phyloP scores from a whole-genome alignment of 345 rosid species.

The Eucalyptus decipiens region DNA sequence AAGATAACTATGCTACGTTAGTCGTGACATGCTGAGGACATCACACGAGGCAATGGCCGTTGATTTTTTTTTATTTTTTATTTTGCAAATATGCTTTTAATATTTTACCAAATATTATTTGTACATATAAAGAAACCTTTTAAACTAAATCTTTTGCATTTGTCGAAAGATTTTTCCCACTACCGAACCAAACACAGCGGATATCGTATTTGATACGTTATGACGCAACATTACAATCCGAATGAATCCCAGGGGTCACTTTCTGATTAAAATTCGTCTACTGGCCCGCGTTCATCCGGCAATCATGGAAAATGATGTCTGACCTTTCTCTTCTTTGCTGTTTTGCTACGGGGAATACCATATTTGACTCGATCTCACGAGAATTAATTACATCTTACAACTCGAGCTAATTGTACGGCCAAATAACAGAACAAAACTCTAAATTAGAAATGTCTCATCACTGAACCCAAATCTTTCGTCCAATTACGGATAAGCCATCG shows the following conservation, averaged over 20 bases:
- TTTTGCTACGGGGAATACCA: background rate
- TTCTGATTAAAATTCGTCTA: too few relatives aligned
- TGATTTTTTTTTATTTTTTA: background rate
- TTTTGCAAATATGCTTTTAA: too few relatives aligned
- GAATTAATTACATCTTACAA: background rate
- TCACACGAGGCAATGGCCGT: background rate
- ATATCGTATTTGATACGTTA: background rate
- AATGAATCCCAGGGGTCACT: too few relatives aligned
- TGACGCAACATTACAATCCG: fast-evolving
- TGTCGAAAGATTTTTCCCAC: background rate
- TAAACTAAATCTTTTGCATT: background rate
- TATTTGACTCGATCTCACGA: background rate
- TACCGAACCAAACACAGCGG: background rate
- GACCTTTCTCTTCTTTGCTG: background rate
- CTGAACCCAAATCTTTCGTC: background rate
- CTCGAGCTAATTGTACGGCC: background rate
- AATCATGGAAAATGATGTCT: background rate
- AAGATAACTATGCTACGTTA: fast-evolving
- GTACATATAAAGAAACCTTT: background rate
- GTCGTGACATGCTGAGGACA: fast-evolving
- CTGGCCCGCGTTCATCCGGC: background rate
- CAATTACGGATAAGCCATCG: background rate
- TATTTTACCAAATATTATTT: too few relatives aligned
- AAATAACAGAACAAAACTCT: background rate
- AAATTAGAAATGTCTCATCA: background rate